A percentile compares a stretch with the other conserved stretches of the same genome.
phyloP scores from a whole-genome alignment of 2,329 filamentous ascomycete genomes.

The Byssoonygena ceratinophila region DNA sequence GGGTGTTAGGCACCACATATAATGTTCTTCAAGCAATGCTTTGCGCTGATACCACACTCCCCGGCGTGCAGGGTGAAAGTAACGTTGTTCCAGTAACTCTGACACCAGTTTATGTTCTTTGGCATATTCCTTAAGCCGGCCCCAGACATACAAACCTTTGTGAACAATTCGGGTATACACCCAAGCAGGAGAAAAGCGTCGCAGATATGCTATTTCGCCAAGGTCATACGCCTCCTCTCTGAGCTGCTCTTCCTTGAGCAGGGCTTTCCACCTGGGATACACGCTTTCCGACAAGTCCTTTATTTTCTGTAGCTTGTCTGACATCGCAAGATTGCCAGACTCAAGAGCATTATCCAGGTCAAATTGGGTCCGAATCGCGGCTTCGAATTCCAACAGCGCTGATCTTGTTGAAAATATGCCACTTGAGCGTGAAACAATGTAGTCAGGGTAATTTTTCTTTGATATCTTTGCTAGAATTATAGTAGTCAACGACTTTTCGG shows the following conservation, averaged over 20 bases:
- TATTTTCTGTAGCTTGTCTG: conserved; percentile 55
- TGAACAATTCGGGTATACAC: conserved; percentile 88
- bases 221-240: conserved; percentile 74
- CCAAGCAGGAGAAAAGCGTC: conserved; percentile 82
- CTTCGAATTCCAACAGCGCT: conserved; percentile 77
- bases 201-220: conserved; percentile 78
- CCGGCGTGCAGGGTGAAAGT: conserved; percentile 76
- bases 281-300: conserved; percentile 62
- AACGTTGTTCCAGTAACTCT: conserved; percentile 65
- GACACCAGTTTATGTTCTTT: conserved; percentile 63
- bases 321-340: conserved; percentile 59
- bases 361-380: conserved; percentile 69
- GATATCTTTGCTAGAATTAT: conserved; percentile 90
- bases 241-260: conserved; percentile 62
- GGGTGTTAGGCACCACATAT: conserved; percentile 60
- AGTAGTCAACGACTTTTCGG: conserved; percentile 87
- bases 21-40: conserved; percentile 87
- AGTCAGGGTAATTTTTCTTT: conserved; percentile 74
- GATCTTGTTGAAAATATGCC: conserved; percentile 75
- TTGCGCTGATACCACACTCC: conserved; percentile 95
- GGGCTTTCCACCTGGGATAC: conserved; percentile 65
- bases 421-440: conserved; percentile 77
- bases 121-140: conserved; percentile 67
- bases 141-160: conserved; percentile 69
- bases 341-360: conserved; percentile 73